Percentiles rank a stretch among this genome's conserved stretches.
These are phyloP conservation scores for Phytophthora hybrid DNA, from an alignment of 352 stramenopile species.

Conservation along the genomic window DNA sequence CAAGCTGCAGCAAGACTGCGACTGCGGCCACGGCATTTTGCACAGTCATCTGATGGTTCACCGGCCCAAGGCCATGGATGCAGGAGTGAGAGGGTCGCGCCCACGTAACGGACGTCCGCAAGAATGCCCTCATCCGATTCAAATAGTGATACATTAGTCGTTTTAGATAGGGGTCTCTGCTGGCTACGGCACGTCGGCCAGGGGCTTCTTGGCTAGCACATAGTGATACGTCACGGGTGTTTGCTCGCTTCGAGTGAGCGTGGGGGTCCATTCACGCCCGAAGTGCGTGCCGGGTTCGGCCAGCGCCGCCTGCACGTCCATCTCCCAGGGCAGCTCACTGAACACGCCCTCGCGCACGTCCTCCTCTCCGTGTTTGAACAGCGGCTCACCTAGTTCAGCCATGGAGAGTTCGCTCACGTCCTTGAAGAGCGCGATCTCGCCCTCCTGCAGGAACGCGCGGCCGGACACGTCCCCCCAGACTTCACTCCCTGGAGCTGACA, in stretches of 20 bases:
- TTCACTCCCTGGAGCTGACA: slow-evolving; percentile 55
- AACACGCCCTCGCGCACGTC: slow-evolving; percentile 56
- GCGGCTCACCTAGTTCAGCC: slow-evolving; percentile 45
- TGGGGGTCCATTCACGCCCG: slow-evolving; percentile 51
- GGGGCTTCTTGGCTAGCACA: slow-evolving; percentile 41
- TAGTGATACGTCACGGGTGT: slow-evolving; percentile 34
- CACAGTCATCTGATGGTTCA: slow-evolving; percentile 35
- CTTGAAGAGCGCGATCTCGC: slow-evolving; percentile 33
- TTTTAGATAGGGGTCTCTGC: slow-evolving; percentile 29
- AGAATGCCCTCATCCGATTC: neutral
- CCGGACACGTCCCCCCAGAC: slow-evolving; percentile 61
- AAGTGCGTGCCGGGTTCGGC: slow-evolving; percentile 42
- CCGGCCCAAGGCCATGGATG: slow-evolving; percentile 30
- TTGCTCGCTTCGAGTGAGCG: slow-evolving; percentile 16
- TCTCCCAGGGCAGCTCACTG: slow-evolving; percentile 50
- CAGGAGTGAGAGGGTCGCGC: slow-evolving; percentile 25
- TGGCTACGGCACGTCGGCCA: slow-evolving; percentile 16
- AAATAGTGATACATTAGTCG: slow-evolving; percentile 40
- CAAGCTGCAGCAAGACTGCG: slow-evolving; percentile 12
- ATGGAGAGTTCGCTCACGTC: slow-evolving; percentile 53
- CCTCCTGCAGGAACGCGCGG: slow-evolving; percentile 26
- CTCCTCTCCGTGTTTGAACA: slow-evolving; percentile 61
- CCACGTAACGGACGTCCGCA: slow-evolving; percentile 27
- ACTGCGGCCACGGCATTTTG: slow-evolving; percentile 18
- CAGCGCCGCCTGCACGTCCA: slow-evolving; percentile 46